Conservation (phyloP, 1,139 yeast species). For the Sugiyamaella sp. region DNA sequence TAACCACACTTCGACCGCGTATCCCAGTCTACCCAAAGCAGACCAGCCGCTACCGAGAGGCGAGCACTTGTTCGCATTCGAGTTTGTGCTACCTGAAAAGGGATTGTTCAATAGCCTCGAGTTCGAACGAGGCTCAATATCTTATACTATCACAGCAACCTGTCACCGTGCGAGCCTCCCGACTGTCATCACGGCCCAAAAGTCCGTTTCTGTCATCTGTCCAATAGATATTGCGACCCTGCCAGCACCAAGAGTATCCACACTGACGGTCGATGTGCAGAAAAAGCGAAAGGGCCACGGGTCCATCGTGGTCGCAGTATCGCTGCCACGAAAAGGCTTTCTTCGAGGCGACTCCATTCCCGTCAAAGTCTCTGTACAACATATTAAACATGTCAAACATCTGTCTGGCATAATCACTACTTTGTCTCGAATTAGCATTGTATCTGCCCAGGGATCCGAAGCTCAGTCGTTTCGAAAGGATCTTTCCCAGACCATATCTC, state of each 20-base stretch:
- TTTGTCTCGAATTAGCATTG: slow-evolving; percentile 75
- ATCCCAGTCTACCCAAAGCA: background rate
- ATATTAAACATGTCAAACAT: slow-evolving; percentile 70
- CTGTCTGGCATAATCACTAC: slow-evolving; percentile 80
- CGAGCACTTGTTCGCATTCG: slow-evolving; percentile 85
- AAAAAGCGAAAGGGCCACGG: slow-evolving; percentile 40
- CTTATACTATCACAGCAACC: slow-evolving; percentile 63
- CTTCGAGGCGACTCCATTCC: slow-evolving; percentile 80
- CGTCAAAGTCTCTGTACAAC: slow-evolving; percentile 64
- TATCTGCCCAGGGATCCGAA: slow-evolving; percentile 56
- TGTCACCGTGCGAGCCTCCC: slow-evolving; percentile 44
- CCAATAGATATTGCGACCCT: slow-evolving; percentile 74
- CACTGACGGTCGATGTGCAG: slow-evolving; percentile 58
- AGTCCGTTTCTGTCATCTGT: slow-evolving; percentile 60
- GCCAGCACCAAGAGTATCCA: slow-evolving; percentile 68
- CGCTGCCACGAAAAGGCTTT: slow-evolving; percentile 69
- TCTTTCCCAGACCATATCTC: slow-evolving; percentile 73
- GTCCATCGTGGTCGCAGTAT: slow-evolving; percentile 50
- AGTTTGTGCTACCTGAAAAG: slow-evolving; percentile 72
- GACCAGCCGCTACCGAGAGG: slow-evolving; percentile 49
- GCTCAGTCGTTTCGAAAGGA: slow-evolving; percentile 84
- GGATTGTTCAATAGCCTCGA: slow-evolving; percentile 74
- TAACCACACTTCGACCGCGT: slow-evolving; percentile 10
- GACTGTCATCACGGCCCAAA: slow-evolving; percentile 39
- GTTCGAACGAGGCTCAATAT: slow-evolving; percentile 84